Conservation (phyloP, 192 early-diverging fungal species). For the Blastocladiella britannica region DNA sequence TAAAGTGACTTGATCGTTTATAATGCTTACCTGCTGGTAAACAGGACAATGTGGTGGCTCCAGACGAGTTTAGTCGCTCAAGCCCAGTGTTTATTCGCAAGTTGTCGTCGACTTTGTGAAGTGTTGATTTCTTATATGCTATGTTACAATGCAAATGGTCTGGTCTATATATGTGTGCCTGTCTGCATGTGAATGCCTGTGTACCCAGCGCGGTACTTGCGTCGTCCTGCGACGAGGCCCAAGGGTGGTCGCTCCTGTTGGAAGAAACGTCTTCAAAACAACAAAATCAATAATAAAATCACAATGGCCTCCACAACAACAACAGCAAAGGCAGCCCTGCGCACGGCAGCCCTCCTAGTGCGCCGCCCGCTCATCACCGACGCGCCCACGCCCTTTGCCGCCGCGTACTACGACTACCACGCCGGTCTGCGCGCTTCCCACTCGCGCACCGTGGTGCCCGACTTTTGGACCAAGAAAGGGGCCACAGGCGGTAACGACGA, state of each 20-base stretch:
- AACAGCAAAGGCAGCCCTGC: conserved; percentile 1
- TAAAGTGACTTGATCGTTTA: background rate
- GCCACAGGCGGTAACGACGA: background rate
- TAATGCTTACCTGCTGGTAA: background rate
- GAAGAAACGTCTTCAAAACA: too few relatives aligned
- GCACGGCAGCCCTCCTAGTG: background rate
- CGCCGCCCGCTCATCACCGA: background rate
- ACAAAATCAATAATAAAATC: too few relatives aligned
- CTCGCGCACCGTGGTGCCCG: background rate
- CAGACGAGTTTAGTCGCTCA: background rate
- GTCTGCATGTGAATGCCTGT: too few relatives aligned
- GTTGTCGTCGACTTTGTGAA: too few relatives aligned
- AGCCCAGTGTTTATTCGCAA: background rate
- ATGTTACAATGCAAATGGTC: too few relatives aligned
- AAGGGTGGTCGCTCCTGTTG: too few relatives aligned
- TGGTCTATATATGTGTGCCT: too few relatives aligned
- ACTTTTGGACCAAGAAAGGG: background rate
- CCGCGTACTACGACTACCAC: background rate
- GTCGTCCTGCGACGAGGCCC: too few relatives aligned
- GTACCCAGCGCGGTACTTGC: too few relatives aligned
- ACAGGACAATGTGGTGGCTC: background rate
- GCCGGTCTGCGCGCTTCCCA: background rate
- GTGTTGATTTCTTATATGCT: too few relatives aligned
- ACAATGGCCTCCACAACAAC: too few relatives aligned
- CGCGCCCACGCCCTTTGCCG: background rate